A percentile compares a stretch with the other conserved stretches of the same genome.
Conservation (phyloP, 139 green algal genomes). For the Nannochloris sp. region DNA sequence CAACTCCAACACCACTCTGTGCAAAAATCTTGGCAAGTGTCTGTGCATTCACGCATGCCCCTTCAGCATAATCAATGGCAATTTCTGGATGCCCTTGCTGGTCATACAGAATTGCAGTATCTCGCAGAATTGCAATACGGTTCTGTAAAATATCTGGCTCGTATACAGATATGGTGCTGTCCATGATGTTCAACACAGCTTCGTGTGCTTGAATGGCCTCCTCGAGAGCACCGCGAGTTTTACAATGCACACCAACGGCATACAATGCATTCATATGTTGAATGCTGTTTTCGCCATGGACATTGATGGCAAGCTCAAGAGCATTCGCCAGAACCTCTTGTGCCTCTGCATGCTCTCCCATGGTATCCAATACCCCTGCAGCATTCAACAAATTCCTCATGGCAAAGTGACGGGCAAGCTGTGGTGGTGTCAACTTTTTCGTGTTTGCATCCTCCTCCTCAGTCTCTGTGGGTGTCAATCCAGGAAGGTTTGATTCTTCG, state of each 20-base stretch:
- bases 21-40: background rate
- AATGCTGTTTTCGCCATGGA: conserved; percentile 16
- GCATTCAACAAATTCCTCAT: conserved; percentile 31
- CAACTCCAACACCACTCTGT: background rate
- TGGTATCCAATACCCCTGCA: conserved; percentile 21
- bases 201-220: conserved; percentile 20
- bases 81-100: conserved; percentile 16
- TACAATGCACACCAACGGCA: conserved; percentile 22
- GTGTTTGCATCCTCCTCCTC: background rate
- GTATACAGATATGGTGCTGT: conserved; percentile 29
- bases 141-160: conserved; percentile 29
- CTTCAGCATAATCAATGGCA: conserved; percentile 26
- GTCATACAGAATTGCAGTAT: conserved; percentile 23
- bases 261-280: conserved; percentile 29
- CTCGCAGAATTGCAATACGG: conserved; percentile 24
- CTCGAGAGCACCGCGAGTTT: conserved; percentile 8
- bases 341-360: conserved; percentile 13
- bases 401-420: conserved; percentile 21
- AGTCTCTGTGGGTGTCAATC: background rate
- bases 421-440: background rate
- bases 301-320: conserved; percentile 13
- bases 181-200: conserved; percentile 26
- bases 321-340: conserved; percentile 11
- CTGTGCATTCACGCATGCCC: conserved; percentile 27
- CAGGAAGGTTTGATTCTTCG: background rate